These are phyloP conservation scores for Metrosideros polymorpha DNA, from an alignment of 441 rosid genomes.

Conservation along the genomic window DNA sequence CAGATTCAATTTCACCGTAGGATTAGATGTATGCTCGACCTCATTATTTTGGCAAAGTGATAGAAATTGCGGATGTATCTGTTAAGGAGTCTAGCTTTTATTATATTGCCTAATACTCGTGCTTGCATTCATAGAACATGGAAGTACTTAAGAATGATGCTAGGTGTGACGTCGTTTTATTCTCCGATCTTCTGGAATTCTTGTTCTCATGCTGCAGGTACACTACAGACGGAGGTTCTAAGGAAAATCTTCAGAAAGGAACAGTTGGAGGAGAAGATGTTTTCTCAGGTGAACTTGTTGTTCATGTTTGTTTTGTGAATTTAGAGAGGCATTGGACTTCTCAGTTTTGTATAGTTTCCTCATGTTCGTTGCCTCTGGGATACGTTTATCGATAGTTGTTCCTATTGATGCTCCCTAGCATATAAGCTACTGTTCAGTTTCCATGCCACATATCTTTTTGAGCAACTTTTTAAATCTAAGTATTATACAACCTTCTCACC, in stretches of 20 bases:
- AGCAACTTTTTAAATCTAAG: background rate
- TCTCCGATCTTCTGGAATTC: background rate
- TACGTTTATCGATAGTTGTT: background rate
- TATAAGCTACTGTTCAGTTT: background rate
- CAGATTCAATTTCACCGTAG: background rate
- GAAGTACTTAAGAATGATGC: background rate
- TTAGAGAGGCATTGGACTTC: background rate
- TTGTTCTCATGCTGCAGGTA: slow-evolving; percentile 38
- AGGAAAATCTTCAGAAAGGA: slow-evolving; percentile 72
- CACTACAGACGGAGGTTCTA: slow-evolving; percentile 89
- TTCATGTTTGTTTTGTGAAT: background rate
- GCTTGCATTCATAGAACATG: background rate
- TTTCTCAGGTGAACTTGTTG: slow-evolving; percentile 48
- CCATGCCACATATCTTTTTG: background rate
- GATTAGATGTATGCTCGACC: background rate
- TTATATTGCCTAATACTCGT: accelerated
- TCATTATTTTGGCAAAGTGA: background rate
- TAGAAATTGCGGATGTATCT: background rate
- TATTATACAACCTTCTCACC: background rate
- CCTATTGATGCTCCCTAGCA: background rate
- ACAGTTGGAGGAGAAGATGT: slow-evolving; percentile 52
- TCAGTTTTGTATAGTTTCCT: background rate
- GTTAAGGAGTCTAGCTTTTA: background rate
- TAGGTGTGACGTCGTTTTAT: background rate
- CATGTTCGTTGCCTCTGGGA: background rate